These are phyloP conservation scores for Euphrasia arctica DNA, from an alignment of 305 asterid species.

Conservation along the genomic window DNA sequence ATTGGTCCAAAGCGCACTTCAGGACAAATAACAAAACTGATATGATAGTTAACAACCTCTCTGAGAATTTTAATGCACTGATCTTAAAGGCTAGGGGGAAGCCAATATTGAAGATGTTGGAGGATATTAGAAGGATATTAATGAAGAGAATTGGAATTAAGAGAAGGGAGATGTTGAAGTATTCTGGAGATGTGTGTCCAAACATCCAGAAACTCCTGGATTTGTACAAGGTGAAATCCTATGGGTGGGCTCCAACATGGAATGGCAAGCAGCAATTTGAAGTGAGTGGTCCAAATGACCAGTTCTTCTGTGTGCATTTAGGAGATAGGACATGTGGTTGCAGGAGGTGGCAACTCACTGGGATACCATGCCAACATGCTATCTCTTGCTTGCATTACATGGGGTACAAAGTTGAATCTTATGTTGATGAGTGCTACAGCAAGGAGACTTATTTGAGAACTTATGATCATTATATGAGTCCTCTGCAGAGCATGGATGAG, in stretches of 20 bases:
- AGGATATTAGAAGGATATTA: neutral
- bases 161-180: neutral
- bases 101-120: neutral
- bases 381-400: neutral
- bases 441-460: too few relatives aligned
- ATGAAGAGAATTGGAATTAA: too few relatives aligned
- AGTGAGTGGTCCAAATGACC: neutral
- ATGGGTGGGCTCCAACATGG: neutral
- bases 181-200: neutral
- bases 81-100: neutral
- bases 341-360: neutral
- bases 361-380: neutral
- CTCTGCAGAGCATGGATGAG: neutral
- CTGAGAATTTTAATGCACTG: too few relatives aligned
- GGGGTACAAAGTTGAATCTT: neutral
- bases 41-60: too few relatives aligned
- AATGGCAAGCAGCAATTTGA: too few relatives aligned
- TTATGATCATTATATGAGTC: neutral
- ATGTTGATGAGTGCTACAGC: neutral
- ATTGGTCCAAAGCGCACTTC: too few relatives aligned
- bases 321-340: neutral
- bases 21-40: too few relatives aligned
- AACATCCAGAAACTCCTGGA: neutral
- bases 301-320: neutral
- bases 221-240: neutral